Evolutionary conservation across 768 basidiomycete genomes (phyloP).

Genomic region (Clavulina sp.): DNA sequence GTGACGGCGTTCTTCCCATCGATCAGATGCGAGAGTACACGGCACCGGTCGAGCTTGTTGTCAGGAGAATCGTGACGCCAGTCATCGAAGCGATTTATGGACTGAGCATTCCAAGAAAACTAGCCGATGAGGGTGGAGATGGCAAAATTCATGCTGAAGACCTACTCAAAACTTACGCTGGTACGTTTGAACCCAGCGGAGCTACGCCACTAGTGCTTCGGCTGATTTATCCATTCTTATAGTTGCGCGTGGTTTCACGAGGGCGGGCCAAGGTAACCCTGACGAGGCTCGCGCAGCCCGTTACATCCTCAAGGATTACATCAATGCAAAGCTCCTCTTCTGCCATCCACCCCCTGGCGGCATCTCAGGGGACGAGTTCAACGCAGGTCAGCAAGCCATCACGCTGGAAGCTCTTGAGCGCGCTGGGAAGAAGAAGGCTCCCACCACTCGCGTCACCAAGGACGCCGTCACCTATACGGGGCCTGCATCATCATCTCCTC

Average conservation of each 20-base stretch:
- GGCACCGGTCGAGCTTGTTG: conserved; percentile 64
- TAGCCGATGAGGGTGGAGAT: conserved; percentile 70
- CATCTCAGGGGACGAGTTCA: conserved; percentile 49
- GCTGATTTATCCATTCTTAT: conserved; percentile 13
- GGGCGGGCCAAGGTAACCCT: conserved; percentile 90
- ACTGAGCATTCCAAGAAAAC: conserved; percentile 44
- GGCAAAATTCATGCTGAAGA: conserved; percentile 53
- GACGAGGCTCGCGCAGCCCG: conserved; percentile 91
- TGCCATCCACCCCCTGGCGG: conserved; percentile 75
- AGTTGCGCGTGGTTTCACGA: conserved; percentile 89
- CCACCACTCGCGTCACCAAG: conserved; percentile 70
- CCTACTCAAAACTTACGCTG: conserved; percentile 76
- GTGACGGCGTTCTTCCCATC: conserved; percentile 92
- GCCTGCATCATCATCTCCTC: conserved; percentile 6
- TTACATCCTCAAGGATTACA: conserved; percentile 90
- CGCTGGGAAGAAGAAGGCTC: conserved; percentile 74
- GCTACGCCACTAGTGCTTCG: background rate
- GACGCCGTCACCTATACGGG: conserved; percentile 54
- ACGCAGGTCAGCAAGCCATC: conserved; percentile 45
- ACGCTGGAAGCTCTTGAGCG: conserved; percentile 35
- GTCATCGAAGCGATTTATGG: conserved; percentile 89
- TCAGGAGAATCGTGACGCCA: conserved; percentile 57
- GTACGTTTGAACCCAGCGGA: conserved; percentile 32
- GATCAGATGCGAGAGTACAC: conserved; percentile 92
- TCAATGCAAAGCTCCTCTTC: conserved; percentile 81